phyloP scores from a whole-genome alignment of 352 stramenopile genomes.

The Globisporangium abappressorium region DNA sequence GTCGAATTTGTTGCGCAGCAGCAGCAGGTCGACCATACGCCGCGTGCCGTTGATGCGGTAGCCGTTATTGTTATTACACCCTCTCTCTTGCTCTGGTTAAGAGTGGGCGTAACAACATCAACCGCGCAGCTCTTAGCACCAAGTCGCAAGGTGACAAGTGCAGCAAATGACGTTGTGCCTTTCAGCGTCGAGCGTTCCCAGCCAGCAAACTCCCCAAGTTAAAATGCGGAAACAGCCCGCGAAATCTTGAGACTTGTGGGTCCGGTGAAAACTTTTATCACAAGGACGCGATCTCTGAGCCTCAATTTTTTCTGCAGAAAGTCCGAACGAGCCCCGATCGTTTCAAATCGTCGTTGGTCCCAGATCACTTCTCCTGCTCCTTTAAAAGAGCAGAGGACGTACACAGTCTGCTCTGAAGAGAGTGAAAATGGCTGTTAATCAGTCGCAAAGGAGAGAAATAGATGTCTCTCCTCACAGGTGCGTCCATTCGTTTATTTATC shows the following conservation, averaged over 20 bases:
- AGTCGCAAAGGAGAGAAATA: no score
- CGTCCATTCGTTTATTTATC: neutral
- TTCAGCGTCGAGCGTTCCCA: neutral
- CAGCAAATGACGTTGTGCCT: neutral
- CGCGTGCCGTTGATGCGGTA: slow-evolving; percentile 92
- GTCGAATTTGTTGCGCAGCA: slow-evolving; percentile 68
- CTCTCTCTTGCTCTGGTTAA: no score
- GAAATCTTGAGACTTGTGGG: neutral
- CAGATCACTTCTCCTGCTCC: no score
- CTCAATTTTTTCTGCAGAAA: neutral
- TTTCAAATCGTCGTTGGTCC: neutral
- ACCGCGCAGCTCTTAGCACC: neutral
- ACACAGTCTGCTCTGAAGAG: neutral
- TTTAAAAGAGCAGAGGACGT: no score
- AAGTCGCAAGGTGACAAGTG: neutral
- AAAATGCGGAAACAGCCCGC: neutral
- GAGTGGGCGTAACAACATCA: no score
- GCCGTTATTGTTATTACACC: no score
- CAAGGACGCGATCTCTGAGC: neutral
- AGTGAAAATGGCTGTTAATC: neutral
- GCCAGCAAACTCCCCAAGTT: neutral
- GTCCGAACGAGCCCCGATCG: neutral
- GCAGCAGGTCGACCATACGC: slow-evolving; percentile 80
- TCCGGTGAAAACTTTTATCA: neutral
- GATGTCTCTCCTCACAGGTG: neutral